Base-by-base conservation (phyloP, 2,329 filamentous ascomycete species). In the Truncatella angustata region DNA sequence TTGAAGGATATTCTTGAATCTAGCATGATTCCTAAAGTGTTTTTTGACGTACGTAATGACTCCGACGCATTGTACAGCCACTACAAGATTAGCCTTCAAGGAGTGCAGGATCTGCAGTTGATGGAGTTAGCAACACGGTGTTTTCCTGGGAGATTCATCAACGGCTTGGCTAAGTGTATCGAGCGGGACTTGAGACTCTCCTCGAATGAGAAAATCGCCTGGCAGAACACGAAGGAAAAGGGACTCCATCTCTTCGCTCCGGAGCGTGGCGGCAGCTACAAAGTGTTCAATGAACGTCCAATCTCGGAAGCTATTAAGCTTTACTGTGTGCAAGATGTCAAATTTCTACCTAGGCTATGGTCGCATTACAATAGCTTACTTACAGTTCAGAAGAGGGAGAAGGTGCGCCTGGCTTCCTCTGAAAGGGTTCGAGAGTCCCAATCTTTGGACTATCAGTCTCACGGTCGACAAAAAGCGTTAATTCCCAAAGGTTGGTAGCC, bases 11-110 rank as follows among this genome's bases (percentile, higher is more conserved):
- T 83, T 9, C 62, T 84, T 1, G 74, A 84, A 61, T 72, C 67
- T 0, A 5, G 54, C 0, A 10, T 44, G 0, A 73, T 77, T 14
- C 63, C 66, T 0, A 84, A 84, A 56, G 74, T 78, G 26, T 73
- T 85, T 53, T 85, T 83, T 58, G 81, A 86, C 54, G 69, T 85
- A 16, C 77, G 80, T 2, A 80, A 78, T 55, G 79, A 84, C 58
- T 80, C 81, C 0, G 77, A 84, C 56, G 80, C 81, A 0, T 63
- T 86, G 0, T 81, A 70, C 59, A 60, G 40, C 43, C 75, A 72
- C 30, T 82, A 67, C 56, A 35, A 60, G 0, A 68, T 85, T 54
- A 23, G 51, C 0, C 58, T 85, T 0, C 53, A 56, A 0, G 74
- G 78, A 0, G 60, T 84, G 9, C 55, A 74, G 3, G 80, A 85